Evolutionary conservation across 345 rosid species (phyloP).

Genomic region (Corchorus olitorius): DNA sequence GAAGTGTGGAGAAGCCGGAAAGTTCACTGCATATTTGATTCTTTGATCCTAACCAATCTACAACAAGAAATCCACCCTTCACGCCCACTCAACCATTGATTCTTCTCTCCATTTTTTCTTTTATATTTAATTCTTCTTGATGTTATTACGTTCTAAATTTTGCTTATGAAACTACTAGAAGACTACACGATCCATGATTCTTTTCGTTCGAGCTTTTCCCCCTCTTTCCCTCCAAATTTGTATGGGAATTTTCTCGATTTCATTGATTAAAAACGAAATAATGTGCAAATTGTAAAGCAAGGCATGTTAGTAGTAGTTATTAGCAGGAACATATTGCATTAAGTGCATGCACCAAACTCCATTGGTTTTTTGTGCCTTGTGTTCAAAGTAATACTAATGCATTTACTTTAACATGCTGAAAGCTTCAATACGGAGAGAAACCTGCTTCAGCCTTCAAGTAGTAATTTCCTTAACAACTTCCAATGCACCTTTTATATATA

Average conservation of each 20-base stretch:
- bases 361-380: background rate
- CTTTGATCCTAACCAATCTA: background rate
- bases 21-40: background rate
- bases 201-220: too few species aligned
- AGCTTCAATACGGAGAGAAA: background rate
- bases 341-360: background rate
- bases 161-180: too few species aligned
- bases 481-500: too few species aligned
- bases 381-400: background rate
- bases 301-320: too few species aligned
- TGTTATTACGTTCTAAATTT: too few species aligned
- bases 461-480: background rate
- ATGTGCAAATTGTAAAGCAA: background rate
- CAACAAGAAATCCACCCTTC: constrained; percentile 5
- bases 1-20: constrained; percentile 3
- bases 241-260: too few species aligned
- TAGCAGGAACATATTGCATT: too few species aligned
- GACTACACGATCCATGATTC: too few species aligned
- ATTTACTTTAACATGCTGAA: constrained; percentile 4
- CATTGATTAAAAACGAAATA: background rate
- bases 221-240: too few species aligned
- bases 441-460: background rate
- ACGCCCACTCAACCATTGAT: constrained; percentile 9
- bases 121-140: background rate
- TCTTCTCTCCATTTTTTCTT: background rate